Percentiles rank a stretch among this genome's conserved stretches.
Conservation (phyloP, 306 rosid species). For the Prunus mume region DNA sequence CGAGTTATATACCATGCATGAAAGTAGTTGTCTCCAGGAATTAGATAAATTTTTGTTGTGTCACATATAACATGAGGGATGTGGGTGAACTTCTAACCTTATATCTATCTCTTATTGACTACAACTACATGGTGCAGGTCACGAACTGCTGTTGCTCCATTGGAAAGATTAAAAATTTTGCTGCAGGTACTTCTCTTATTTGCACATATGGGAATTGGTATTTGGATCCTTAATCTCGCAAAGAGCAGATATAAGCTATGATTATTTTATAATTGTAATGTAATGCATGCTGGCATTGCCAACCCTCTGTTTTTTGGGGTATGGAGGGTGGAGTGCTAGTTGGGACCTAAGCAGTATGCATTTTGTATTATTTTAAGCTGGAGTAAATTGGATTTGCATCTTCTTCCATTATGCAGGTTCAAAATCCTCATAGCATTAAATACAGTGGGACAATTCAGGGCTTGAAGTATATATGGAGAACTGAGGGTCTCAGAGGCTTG, state of each 20-base stretch:
- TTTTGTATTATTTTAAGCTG: slow-evolving; percentile 5
- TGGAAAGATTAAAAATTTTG: slow-evolving; percentile 64
- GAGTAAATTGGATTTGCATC: slow-evolving; percentile 21
- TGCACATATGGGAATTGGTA: neutral
- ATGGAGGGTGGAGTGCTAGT: neutral
- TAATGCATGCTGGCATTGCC: neutral
- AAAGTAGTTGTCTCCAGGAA: neutral
- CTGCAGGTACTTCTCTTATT: slow-evolving; percentile 42
- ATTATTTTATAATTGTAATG: neutral
- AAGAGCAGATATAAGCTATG: neutral
- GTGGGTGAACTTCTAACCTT: neutral
- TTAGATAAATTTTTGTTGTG: neutral
- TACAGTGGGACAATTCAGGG: slow-evolving; percentile 67
- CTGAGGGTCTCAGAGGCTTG: slow-evolving; percentile 61
- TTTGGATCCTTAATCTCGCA: neutral
- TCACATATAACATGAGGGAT: neutral
- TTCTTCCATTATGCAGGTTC: slow-evolving; percentile 44
- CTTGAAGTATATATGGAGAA: slow-evolving; percentile 55
- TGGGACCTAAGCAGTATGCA: neutral
- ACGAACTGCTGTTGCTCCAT: slow-evolving; percentile 64
- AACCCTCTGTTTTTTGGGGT: neutral
- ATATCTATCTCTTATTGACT: neutral
- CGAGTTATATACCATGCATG: neutral
- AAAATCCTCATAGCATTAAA: slow-evolving; percentile 43
- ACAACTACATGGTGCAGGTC: slow-evolving; percentile 40